A percentile compares a stretch with the other conserved stretches of the same genome.
These are phyloP conservation scores for Parietaria judaica DNA, from an alignment of 306 rosid genomes.

Conservation along the genomic window DNA sequence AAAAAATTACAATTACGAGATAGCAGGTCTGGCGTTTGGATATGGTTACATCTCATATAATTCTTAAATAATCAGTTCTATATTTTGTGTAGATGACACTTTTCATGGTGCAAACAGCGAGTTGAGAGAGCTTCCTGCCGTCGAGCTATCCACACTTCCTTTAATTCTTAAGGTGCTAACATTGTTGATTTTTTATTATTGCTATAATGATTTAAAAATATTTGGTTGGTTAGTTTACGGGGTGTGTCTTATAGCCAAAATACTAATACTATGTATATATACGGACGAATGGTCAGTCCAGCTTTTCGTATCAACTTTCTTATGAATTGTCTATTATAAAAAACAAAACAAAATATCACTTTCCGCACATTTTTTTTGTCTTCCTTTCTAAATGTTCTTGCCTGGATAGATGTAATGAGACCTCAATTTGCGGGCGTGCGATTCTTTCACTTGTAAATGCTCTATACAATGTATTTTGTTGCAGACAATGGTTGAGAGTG, in stretches of 20 bases:
- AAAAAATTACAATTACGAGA: neutral
- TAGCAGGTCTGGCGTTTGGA: neutral
- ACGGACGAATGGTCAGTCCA: too few relatives aligned
- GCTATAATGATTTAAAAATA: neutral
- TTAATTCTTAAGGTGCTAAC: slow-evolving; percentile 63
- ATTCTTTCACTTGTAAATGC: neutral
- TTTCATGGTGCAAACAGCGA: slow-evolving; percentile 68
- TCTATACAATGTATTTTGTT: slow-evolving; percentile 3
- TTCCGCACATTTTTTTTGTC: too few relatives aligned
- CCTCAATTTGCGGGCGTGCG: too few relatives aligned
- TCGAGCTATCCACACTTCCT: slow-evolving; percentile 80
- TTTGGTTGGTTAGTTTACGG: neutral
- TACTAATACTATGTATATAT: too few relatives aligned
- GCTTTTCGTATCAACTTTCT: too few relatives aligned
- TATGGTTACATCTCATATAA: neutral
- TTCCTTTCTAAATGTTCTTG: neutral
- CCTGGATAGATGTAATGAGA: too few relatives aligned
- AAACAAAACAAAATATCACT: too few relatives aligned
- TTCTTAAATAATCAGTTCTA: neutral
- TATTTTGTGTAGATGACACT: slow-evolving; percentile 49
- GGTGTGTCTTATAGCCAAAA: too few relatives aligned
- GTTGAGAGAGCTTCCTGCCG: slow-evolving; percentile 82
- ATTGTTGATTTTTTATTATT: slow-evolving; percentile 10
- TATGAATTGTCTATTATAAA: too few relatives aligned
- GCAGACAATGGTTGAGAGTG: slow-evolving; percentile 83